phyloP scores from a whole-genome alignment of 257 asterid genomes.

The Solanum paucissectum region DNA sequence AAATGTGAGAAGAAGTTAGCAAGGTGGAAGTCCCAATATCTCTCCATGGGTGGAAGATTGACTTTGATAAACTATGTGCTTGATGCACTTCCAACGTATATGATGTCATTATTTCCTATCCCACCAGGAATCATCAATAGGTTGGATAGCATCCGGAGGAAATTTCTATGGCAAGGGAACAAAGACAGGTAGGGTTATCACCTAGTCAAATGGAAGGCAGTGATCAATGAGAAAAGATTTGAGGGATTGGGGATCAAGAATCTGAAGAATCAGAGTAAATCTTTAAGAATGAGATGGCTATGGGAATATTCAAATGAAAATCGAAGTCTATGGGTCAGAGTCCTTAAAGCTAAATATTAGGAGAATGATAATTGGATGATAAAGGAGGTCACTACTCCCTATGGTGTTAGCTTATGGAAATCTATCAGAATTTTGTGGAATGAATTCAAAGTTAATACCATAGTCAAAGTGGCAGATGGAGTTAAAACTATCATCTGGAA shows the following conservation, averaged over 20 bases:
- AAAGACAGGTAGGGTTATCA: too few species aligned
- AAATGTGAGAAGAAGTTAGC: background rate
- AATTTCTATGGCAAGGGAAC: background rate
- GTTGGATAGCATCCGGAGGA: background rate
- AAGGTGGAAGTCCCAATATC: background rate
- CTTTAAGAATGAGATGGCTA: background rate
- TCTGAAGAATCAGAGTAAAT: background rate
- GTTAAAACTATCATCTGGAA: background rate
- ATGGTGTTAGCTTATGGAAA: background rate
- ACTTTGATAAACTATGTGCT: background rate
- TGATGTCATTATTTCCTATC: background rate
- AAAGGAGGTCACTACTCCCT: background rate
- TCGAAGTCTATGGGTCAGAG: background rate
- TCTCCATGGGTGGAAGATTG: background rate
- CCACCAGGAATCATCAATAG: background rate
- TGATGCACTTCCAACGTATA: background rate
- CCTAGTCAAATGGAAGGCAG: background rate
- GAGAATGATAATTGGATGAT: background rate
- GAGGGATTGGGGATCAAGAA: background rate
- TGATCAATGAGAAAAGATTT: background rate
- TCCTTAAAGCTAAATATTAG: background rate
- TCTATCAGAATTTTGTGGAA: background rate
- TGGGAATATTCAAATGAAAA: background rate
- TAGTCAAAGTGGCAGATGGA: background rate
- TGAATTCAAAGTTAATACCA: background rate